Evolutionary conservation across 2,329 filamentous ascomycete species (phyloP).

Genomic region (Epichloe brachyelytri): DNA sequence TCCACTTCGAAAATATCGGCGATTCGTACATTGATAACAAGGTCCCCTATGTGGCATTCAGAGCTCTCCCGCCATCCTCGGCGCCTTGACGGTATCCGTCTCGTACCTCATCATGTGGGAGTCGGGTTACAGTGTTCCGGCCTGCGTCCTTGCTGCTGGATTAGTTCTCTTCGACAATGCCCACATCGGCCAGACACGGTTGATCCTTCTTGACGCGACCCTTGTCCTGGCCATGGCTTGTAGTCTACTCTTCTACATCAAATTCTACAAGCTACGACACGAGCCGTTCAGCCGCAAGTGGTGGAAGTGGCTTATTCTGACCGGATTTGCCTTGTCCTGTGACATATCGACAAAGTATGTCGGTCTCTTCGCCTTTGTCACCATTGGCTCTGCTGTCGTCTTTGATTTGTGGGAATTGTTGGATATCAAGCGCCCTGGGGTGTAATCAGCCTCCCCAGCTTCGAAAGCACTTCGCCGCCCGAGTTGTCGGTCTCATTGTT

Average conservation of each 20-base stretch:
- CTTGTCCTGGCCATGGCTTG: constrained; percentile 93
- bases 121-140: constrained; percentile 90
- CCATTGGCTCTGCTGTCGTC: constrained; percentile 82
- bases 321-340: constrained; percentile 86
- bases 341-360: constrained; percentile 99
- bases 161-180: constrained; percentile 93
- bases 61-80: constrained; percentile 81
- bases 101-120: constrained; percentile 99
- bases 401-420: constrained; percentile 94
- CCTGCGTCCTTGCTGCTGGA: constrained; percentile 73
- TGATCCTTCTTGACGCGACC: constrained; percentile 91
- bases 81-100: constrained; percentile 84
- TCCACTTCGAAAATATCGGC: constrained; percentile 98
- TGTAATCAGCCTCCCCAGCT: constrained; percentile 64
- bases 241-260: constrained; percentile 86
- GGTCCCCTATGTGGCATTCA: constrained; percentile 92
- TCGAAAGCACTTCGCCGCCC: constrained; percentile 83
- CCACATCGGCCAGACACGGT: constrained; percentile 87
- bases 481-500: constrained; percentile 73
- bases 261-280: constrained; percentile 93
- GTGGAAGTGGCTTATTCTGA: constrained; percentile 99
- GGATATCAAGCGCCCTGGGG: constrained; percentile 78
- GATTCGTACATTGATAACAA: constrained; percentile 97
- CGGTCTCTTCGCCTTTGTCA: constrained; percentile 91
- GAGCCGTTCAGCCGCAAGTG: constrained; percentile 85